phyloP scores from a whole-genome alignment of 106 monocot genomes.

The Dendrobium chrysotoxum region DNA sequence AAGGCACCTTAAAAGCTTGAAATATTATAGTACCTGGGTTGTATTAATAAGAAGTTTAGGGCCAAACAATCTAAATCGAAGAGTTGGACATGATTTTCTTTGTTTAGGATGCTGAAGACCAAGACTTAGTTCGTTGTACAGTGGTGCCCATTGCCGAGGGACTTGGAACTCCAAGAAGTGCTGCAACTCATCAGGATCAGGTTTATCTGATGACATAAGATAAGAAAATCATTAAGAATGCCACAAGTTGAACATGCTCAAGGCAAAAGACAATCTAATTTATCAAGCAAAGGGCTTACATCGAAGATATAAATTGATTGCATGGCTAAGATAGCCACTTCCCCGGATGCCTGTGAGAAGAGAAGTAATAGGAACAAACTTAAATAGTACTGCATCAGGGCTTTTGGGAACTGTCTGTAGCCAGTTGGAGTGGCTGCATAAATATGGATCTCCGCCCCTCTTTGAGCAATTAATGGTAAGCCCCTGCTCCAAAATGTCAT shows the following conservation, averaged over 20 bases:
- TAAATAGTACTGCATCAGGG: slow-evolving; percentile 79
- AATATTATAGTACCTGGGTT: slow-evolving; percentile 47
- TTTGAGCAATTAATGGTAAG: slow-evolving; percentile 77
- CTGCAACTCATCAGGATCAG: slow-evolving; percentile 63
- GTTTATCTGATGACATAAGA: slow-evolving; percentile 56
- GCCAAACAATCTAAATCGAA: slow-evolving; percentile 77
- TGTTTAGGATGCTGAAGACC: slow-evolving; percentile 77
- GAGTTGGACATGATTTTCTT: slow-evolving; percentile 39
- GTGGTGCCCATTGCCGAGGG: slow-evolving; percentile 78
- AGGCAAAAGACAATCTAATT: background rate
- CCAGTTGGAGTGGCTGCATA: slow-evolving; percentile 59
- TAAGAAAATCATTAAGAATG: background rate
- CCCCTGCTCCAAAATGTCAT: slow-evolving; percentile 43
- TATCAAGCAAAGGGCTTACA: slow-evolving; percentile 42
- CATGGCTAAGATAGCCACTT: slow-evolving; percentile 96
- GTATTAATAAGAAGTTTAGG: slow-evolving; percentile 75
- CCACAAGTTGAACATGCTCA: background rate
- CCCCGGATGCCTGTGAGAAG: slow-evolving; percentile 87
- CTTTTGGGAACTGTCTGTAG: slow-evolving; percentile 63
- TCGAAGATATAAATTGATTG: slow-evolving; percentile 90
- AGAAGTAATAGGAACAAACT: slow-evolving; percentile 89
- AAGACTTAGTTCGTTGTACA: slow-evolving; percentile 80
- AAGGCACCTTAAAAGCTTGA: background rate
- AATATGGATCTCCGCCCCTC: slow-evolving; percentile 62
- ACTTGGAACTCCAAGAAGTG: slow-evolving; percentile 97